phyloP scores from a whole-genome alignment of 352 stramenopile species.

The Phytophthora meadii region DNA sequence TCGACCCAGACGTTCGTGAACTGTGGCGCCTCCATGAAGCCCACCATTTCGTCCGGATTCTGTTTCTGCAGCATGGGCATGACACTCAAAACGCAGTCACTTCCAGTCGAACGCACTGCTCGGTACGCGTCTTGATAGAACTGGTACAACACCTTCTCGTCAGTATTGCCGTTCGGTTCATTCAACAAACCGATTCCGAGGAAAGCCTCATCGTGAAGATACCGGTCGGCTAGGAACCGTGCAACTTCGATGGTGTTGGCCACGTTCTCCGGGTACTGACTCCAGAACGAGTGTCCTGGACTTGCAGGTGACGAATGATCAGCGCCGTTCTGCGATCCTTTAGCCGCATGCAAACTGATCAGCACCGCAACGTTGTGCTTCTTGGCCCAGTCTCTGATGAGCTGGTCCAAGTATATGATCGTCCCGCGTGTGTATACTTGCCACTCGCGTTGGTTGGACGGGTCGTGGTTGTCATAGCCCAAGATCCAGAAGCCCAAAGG shows the following conservation, averaged over 20 bases:
- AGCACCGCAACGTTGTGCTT: constrained; percentile 65
- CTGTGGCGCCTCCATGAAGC: constrained; percentile 53
- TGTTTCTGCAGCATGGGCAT: constrained; percentile 71
- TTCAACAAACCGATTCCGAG: constrained; percentile 79
- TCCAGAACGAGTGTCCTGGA: constrained; percentile 57
- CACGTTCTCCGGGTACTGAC: constrained; percentile 68
- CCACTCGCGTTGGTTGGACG: constrained; percentile 44
- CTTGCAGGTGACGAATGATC: constrained; percentile 49
- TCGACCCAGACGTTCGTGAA: constrained; percentile 86
- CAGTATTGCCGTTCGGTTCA: constrained; percentile 60
- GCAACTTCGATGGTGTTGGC: constrained; percentile 59
- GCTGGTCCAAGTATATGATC: constrained; percentile 52
- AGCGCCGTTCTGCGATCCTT: constrained; percentile 64
- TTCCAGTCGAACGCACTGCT: constrained; percentile 57
- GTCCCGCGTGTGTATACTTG: constrained; percentile 43
- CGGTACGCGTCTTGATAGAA: constrained; percentile 83
- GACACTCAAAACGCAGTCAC: constrained; percentile 73
- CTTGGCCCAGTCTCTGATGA: constrained; percentile 54
- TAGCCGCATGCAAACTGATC: constrained; percentile 56
- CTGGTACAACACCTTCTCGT: constrained; percentile 57
- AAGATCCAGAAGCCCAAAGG: constrained; percentile 67
- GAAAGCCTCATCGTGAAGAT: constrained; percentile 70
- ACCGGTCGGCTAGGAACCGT: constrained; percentile 65
- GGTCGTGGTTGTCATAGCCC: constrained; percentile 47
- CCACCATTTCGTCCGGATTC: constrained; percentile 58